phyloP scores from a whole-genome alignment of 2,329 filamentous ascomycete genomes.

The Aspergillus hiratsukae region DNA sequence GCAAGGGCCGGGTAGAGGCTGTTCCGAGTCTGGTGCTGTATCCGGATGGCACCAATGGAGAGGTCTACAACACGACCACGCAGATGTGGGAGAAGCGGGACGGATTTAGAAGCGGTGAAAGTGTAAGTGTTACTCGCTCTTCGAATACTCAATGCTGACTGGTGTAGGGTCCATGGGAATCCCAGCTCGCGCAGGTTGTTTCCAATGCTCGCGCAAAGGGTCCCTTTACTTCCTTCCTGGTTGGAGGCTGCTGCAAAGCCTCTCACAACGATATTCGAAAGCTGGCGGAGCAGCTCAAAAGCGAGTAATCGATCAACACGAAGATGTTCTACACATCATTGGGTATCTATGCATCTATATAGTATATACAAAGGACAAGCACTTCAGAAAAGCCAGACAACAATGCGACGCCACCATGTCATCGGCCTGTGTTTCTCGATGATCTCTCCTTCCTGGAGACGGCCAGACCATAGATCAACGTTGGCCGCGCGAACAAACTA shows the following conservation, averaged over 20 bases:
- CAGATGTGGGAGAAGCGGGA: conserved; percentile 52
- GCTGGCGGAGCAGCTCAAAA: conserved; percentile 20
- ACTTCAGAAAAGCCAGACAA: conserved; percentile 25
- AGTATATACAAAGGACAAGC: conserved; percentile 14
- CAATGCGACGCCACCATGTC: conserved; percentile 19
- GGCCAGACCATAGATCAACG: conserved; percentile 31
- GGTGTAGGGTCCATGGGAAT: conserved; percentile 32
- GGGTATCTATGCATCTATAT: conserved; percentile 14
- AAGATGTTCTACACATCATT: conserved; percentile 6
- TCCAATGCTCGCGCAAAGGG: conserved; percentile 24
- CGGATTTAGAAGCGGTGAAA: conserved; percentile 14
- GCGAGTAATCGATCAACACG: background rate
- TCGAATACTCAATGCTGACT: conserved; percentile 9
- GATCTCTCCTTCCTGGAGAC: conserved; percentile 29
- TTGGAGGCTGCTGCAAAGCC: conserved; percentile 47
- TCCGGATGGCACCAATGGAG: conserved; percentile 64
- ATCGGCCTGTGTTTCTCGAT: conserved; percentile 11
- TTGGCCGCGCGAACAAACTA: conserved; percentile 22
- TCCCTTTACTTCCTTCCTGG: conserved; percentile 30
- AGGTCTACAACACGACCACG: conserved; percentile 62
- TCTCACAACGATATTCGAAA: conserved; percentile 33
- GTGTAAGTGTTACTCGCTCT: conserved; percentile 6
- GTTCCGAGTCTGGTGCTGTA: conserved; percentile 58
- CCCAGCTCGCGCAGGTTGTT: conserved; percentile 32
- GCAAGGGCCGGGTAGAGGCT: background rate